These are phyloP conservation scores for Lindgomyces ingoldianus DNA, from an alignment of 495 filamentous ascomycete genomes.

Conservation along the genomic window DNA sequence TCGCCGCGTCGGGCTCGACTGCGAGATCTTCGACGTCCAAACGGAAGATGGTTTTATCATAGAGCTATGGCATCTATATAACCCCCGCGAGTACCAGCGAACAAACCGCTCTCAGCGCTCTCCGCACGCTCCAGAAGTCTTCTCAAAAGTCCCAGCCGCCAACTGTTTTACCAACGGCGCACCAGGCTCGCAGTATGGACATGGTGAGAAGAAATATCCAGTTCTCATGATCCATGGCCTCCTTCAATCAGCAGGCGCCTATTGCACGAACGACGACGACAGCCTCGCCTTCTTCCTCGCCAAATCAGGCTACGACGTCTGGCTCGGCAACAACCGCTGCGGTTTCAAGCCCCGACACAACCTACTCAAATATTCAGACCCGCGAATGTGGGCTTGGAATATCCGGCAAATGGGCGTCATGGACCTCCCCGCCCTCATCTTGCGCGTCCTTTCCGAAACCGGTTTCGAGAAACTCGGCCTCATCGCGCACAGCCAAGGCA, in stretches of 20 bases:
- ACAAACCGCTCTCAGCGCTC: conserved; percentile 31
- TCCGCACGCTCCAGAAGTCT: conserved; percentile 41
- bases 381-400: conserved; percentile 97
- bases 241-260: conserved; percentile 84
- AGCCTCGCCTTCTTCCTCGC: conserved; percentile 88
- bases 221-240: conserved; percentile 87
- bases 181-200: conserved; percentile 20
- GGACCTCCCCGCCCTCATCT: conserved; percentile 85
- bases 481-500: conserved; percentile 88
- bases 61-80: conserved; percentile 84
- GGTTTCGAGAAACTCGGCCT: conserved; percentile 82
- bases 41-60: conserved; percentile 96
- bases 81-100: conserved; percentile 67
- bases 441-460: conserved; percentile 79
- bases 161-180: conserved; percentile 38
- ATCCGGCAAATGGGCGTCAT: conserved; percentile 91
- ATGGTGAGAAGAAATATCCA: conserved; percentile 69
- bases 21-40: conserved; percentile 80
- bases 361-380: conserved; percentile 69
- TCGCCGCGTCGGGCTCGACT: conserved; percentile 80
- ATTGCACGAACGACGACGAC: conserved; percentile 86
- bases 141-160: conserved; percentile 44
- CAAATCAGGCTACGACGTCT: conserved; percentile 94
- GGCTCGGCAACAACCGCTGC: conserved; percentile 94
- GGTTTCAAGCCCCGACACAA: conserved; percentile 78